Evolutionary conservation across 1,139 yeast genomes (phyloP).

Genomic region (Scheffersomyces cryptocercus): DNA sequence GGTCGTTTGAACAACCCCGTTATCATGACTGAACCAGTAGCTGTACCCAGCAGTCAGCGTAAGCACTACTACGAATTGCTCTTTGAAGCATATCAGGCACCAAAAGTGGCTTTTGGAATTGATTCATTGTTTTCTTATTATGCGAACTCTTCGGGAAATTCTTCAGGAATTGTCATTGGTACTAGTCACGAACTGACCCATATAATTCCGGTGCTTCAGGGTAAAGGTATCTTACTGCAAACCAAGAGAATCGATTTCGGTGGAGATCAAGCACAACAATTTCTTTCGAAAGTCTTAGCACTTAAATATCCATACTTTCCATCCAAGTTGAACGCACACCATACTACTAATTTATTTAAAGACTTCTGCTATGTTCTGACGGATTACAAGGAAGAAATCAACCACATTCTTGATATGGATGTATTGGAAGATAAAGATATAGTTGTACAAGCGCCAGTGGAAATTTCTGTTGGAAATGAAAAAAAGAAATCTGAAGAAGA

Average conservation of each 20-base stretch:
- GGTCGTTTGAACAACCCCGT: slow-evolving; percentile 74
- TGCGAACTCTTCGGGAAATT: slow-evolving; percentile 38
- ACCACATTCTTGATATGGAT: slow-evolving; percentile 58
- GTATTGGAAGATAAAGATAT: slow-evolving; percentile 66
- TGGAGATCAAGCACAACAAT: slow-evolving; percentile 72
- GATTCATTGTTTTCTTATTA: slow-evolving; percentile 79
- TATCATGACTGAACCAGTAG: slow-evolving; percentile 77
- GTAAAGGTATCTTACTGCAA: slow-evolving; percentile 63
- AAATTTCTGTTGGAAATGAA: slow-evolving; percentile 48
- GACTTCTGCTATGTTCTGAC: slow-evolving; percentile 78
- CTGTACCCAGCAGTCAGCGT: slow-evolving; percentile 70
- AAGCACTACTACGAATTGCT: slow-evolving; percentile 73
- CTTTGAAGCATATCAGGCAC: slow-evolving; percentile 78
- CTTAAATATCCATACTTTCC: slow-evolving; percentile 95
- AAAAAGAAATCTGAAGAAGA: slow-evolving; percentile 85
- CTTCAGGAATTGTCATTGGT: slow-evolving; percentile 72
- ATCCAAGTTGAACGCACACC: slow-evolving; percentile 60
- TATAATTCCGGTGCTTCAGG: slow-evolving; percentile 75
- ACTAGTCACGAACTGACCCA: slow-evolving; percentile 84
- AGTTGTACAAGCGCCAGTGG: slow-evolving; percentile 77
- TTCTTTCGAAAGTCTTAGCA: slow-evolving; percentile 60
- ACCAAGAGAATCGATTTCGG: slow-evolving; percentile 92
- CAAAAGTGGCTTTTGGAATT: slow-evolving; percentile 76
- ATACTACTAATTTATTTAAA: slow-evolving; percentile 66
- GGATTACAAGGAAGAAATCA: slow-evolving; percentile 67